Evolutionary conservation across 2,329 filamentous ascomycete genomes (phyloP).

Genomic region (Plenodomus tracheiphilus): DNA sequence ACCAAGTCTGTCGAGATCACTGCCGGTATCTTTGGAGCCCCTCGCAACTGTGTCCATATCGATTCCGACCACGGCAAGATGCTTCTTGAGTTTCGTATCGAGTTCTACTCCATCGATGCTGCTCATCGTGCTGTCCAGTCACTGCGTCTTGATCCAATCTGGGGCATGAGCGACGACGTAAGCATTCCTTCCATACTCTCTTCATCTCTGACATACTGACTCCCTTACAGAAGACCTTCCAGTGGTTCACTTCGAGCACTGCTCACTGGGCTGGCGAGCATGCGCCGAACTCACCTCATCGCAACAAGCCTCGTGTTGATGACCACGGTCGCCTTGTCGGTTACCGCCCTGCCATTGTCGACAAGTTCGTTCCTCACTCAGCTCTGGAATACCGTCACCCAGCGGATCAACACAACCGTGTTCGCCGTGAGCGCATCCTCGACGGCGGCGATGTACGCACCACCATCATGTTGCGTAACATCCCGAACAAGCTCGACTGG

Average conservation of each 20-base stretch:
- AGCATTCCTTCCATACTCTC: constrained; percentile 5
- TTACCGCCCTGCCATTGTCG: constrained; percentile 10
- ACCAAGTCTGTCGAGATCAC: constrained; percentile 14
- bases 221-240: constrained; percentile 24
- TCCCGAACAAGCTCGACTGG: constrained; percentile 84
- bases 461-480: constrained; percentile 88
- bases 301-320: constrained; percentile 24
- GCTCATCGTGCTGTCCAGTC: constrained; percentile 31
- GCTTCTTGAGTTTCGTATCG: constrained; percentile 32
- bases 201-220: constrained; percentile 14
- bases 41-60: constrained; percentile 24
- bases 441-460: constrained; percentile 55
- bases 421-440: constrained; percentile 43
- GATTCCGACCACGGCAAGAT: constrained; percentile 19
- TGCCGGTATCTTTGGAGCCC: constrained; percentile 19
- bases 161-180: constrained; percentile 17
- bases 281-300: constrained; percentile 22
- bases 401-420: constrained; percentile 43
- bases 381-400: constrained; percentile 25
- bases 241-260: constrained; percentile 20
- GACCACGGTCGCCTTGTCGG: constrained; percentile 26
- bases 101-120: constrained; percentile 35
- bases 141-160: constrained; percentile 11
- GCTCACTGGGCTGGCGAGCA: constrained; percentile 24
- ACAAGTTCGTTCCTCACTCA: constrained; percentile 1